Percentiles rank a stretch among this genome's conserved stretches.
phyloP scores from a whole-genome alignment of 805 yeast species.

The Starmerella roubikii region DNA sequence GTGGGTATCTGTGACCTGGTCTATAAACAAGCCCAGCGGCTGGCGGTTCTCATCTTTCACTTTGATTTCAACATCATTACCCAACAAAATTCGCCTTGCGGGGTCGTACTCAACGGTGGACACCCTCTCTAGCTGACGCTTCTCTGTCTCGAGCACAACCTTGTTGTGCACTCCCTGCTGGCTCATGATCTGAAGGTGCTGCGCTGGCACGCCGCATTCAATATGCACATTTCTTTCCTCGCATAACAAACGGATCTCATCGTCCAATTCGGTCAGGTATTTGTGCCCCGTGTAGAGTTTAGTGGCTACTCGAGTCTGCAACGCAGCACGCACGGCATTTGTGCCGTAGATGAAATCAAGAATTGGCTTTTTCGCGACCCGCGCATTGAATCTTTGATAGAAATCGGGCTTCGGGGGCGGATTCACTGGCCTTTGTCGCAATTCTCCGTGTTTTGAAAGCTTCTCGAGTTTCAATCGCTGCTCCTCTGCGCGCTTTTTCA shows the following conservation, averaged over 20 bases:
- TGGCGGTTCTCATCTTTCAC: not conserved
- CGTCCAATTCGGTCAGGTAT: slow-evolving; percentile 24
- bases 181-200: slow-evolving; percentile 46
- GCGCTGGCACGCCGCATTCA: slow-evolving; percentile 30
- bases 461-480: slow-evolving; percentile 15
- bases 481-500: slow-evolving; percentile 19
- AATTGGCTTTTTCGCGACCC: slow-evolving; percentile 29
- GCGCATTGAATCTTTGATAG: slow-evolving; percentile 5
- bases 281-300: slow-evolving; percentile 36
- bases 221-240: slow-evolving; percentile 31
- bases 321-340: slow-evolving; percentile 59
- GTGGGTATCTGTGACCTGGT: slow-evolving; percentile 75
- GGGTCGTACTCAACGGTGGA: slow-evolving; percentile 18
- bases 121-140: slow-evolving; percentile 29
- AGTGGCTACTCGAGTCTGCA: slow-evolving; percentile 42
- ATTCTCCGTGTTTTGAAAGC: not conserved
- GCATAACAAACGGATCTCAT: slow-evolving; percentile 37
- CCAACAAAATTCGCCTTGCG: slow-evolving; percentile 17
- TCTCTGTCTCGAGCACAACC: slow-evolving; percentile 53
- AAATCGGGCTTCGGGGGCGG: slow-evolving; percentile 11
- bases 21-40: slow-evolving; percentile 61
- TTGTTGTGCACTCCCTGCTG: slow-evolving; percentile 71
- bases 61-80: slow-evolving; percentile 4
- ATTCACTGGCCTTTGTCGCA: slow-evolving; percentile 5
- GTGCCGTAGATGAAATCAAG: slow-evolving; percentile 66